Evolutionary conservation across 2,329 filamentous ascomycete genomes (phyloP).

Genomic region (Alternaria longipes): DNA sequence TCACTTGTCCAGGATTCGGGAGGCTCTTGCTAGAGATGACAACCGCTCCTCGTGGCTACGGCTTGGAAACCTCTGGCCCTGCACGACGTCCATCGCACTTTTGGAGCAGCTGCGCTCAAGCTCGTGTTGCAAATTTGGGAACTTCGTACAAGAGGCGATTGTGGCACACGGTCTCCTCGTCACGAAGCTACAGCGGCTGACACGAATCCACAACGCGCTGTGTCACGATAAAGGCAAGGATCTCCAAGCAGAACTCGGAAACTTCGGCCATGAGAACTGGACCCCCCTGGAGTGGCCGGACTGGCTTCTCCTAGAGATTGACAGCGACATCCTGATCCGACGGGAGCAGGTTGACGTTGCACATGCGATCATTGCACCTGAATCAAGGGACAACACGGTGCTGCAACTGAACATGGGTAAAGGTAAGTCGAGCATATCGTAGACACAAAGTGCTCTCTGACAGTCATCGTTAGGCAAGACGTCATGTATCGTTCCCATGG

Average conservation of each 20-base stretch:
- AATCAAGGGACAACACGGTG: conserved; percentile 32
- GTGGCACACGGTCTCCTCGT: conserved; percentile 56
- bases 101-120: conserved; percentile 59
- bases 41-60: conserved; percentile 50
- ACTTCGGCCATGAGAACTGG: conserved; percentile 66
- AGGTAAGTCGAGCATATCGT: conserved; percentile 22
- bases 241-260: conserved; percentile 51
- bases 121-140: conserved; percentile 36
- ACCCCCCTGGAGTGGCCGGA: conserved; percentile 63
- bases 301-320: conserved; percentile 71
- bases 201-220: conserved; percentile 51
- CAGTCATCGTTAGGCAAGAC: conserved; percentile 5
- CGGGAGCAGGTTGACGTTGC: conserved; percentile 67
- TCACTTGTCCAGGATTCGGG: conserved; percentile 18
- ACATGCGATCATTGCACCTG: conserved; percentile 59
- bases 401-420: conserved; percentile 46
- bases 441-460: too few relatives aligned
- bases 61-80: conserved; percentile 56
- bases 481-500: conserved; percentile 6
- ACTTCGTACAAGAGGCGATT: conserved; percentile 51
- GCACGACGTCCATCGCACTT: conserved; percentile 52
- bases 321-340: conserved; percentile 69
- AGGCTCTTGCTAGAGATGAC: conserved; percentile 27
- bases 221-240: conserved; percentile 24
- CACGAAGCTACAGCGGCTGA: conserved; percentile 55